phyloP scores from a whole-genome alignment of 148 eudicot genomes.

The Cornus kousa region DNA sequence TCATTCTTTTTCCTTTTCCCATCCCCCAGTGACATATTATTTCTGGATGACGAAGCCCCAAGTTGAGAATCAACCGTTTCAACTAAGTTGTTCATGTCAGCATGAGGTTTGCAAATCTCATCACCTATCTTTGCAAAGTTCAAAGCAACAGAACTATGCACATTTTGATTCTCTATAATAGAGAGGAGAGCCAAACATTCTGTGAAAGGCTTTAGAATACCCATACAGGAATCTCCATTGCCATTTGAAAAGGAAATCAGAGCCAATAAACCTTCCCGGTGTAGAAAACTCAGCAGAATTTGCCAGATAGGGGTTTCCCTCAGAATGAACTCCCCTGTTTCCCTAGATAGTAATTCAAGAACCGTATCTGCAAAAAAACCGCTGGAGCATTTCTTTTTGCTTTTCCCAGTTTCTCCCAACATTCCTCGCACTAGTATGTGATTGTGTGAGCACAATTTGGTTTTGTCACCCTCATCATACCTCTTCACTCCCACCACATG shows the following conservation, averaged over 20 bases:
- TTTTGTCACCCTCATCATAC: constrained; percentile 18
- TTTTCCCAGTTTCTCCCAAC: constrained; percentile 32
- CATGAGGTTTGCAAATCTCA: constrained; percentile 17
- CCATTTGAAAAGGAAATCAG: constrained; percentile 45
- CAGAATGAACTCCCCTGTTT: constrained; percentile 25
- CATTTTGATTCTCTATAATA: constrained; percentile 23
- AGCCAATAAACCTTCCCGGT: constrained; percentile 58
- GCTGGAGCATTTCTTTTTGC: constrained; percentile 24
- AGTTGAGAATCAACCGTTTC: constrained; percentile 22
- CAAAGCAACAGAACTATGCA: constrained; percentile 19
- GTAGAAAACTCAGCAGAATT: constrained; percentile 68
- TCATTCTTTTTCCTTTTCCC: constrained; percentile 50
- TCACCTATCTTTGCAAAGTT: constrained; percentile 10
- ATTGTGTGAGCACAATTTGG: constrained; percentile 22
- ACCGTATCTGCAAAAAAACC: constrained; percentile 61
- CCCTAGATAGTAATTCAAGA: constrained; percentile 53
- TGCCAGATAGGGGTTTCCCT: constrained; percentile 67
- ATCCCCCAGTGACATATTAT: constrained; percentile 20
- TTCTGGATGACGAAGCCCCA: constrained; percentile 26
- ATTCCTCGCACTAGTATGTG: constrained; percentile 45
- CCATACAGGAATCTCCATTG: constrained; percentile 44
- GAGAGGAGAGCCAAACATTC: constrained; percentile 58
- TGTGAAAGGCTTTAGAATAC: constrained; percentile 70
- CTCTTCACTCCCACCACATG: constrained; percentile 46
- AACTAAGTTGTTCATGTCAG: constrained; percentile 20